Conservation (phyloP, 2,329 filamentous ascomycete genomes). For the Aspergillus carbonarius region DNA sequence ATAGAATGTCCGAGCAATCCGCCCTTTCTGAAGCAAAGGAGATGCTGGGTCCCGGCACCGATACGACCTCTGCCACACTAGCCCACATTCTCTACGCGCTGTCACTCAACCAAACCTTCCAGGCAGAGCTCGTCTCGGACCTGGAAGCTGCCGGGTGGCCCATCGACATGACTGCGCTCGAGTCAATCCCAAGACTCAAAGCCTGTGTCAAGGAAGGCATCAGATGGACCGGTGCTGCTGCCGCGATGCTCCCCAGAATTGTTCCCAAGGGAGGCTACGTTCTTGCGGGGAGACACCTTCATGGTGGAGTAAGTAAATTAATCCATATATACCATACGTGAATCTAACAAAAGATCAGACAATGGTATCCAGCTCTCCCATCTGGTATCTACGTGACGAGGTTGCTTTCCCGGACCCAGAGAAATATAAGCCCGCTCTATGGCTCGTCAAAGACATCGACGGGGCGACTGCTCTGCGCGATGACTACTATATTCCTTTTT, state of each 20-base stretch:
- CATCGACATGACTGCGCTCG: neutral
- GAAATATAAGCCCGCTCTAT: neutral
- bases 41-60: neutral
- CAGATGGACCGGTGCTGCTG: neutral
- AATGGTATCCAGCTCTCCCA: neutral
- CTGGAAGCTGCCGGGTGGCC: neutral
- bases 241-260: neutral
- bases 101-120: neutral
- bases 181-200: neutral
- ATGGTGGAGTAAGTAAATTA: neutral
- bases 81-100: neutral
- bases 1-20: neutral
- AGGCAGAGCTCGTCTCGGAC: neutral
- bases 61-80: neutral
- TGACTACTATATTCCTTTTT: slow-evolving; percentile 2
- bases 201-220: neutral
- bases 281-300: neutral
- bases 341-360: neutral
- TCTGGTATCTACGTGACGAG: neutral
- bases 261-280: neutral
- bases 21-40: neutral
- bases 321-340: no score
- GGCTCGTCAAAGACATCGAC: neutral
- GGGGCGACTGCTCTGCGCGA: neutral
- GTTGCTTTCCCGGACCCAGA: neutral